A percentile compares a stretch with the other conserved stretches of the same genome.
phyloP scores from a whole-genome alignment of 2,329 filamentous ascomycete genomes.

The Raffaelea arxii region DNA sequence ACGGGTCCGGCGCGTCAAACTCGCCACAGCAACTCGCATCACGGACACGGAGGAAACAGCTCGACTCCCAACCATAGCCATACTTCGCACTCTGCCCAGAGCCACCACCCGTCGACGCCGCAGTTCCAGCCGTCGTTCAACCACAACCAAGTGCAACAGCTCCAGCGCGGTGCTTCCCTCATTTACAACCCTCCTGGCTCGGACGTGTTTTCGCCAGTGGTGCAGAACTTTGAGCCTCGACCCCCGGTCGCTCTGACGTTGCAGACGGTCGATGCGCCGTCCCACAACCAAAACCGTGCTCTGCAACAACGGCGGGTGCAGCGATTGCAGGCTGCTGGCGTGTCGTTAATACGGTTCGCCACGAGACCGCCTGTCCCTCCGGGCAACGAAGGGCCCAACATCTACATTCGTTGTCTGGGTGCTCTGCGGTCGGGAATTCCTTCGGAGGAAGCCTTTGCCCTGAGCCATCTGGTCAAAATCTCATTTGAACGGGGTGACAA shows the following conservation, averaged over 20 bases:
- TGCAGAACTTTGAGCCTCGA: constrained; percentile 62
- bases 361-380: constrained; percentile 32
- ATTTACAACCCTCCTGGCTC: constrained; percentile 42
- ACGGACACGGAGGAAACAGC: constrained; percentile 18
- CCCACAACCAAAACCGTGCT: constrained; percentile 63
- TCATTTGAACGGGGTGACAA: constrained; percentile 92
- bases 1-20: constrained; percentile 54
- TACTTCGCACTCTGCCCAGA: constrained; percentile 5
- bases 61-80: constrained; percentile 16
- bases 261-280: constrained; percentile 65
- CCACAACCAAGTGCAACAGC: constrained; percentile 14
- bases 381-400: constrained; percentile 70
- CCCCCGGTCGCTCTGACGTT: constrained; percentile 50
- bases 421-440: constrained; percentile 71
- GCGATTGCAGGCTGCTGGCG: constrained; percentile 26
- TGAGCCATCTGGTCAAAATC: constrained; percentile 91
- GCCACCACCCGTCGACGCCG: constrained; percentile 10
- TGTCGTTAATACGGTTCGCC: constrained; percentile 43
- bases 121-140: constrained; percentile 17
- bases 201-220: constrained; percentile 48
- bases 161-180: constrained; percentile 32
- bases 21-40: constrained; percentile 44
- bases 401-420: constrained; percentile 81
- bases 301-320: constrained; percentile 42
- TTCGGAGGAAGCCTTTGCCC: constrained; percentile 80